Evolutionary conservation across 768 basidiomycete genomes (phyloP).

Genomic region (Amylocystis lapponica): DNA sequence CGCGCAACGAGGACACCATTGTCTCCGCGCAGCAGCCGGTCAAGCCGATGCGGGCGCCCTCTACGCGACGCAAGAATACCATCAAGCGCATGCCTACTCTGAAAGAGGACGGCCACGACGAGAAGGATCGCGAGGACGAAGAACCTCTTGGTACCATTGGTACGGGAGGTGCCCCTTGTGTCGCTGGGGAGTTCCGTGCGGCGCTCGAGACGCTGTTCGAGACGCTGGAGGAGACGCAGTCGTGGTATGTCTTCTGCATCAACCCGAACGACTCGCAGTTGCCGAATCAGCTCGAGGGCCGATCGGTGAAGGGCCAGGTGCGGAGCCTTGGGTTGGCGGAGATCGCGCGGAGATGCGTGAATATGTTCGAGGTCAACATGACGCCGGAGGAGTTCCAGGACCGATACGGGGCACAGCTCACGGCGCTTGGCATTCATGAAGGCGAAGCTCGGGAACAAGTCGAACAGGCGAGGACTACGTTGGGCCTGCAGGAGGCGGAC

Average conservation of each 20-base stretch:
- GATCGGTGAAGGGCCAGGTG: constrained; percentile 90
- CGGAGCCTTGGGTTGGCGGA: constrained; percentile 74
- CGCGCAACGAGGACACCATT: constrained; percentile 90
- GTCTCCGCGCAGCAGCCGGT: constrained; percentile 91
- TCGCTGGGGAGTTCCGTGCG: constrained; percentile 83
- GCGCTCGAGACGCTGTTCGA: constrained; percentile 84
- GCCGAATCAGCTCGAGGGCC: constrained; percentile 89
- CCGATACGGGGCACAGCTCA: constrained; percentile 69
- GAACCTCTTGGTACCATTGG: constrained; percentile 25
- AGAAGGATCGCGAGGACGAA: constrained; percentile 46
- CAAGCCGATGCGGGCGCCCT: constrained; percentile 92
- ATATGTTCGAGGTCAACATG: constrained; percentile 80
- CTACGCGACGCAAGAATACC: constrained; percentile 76
- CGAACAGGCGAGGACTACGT: constrained; percentile 48
- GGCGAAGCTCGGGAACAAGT: constrained; percentile 56
- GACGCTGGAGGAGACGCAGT: constrained; percentile 83
- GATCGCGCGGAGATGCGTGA: constrained; percentile 60
- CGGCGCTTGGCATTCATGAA: constrained; percentile 48
- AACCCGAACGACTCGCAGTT: constrained; percentile 95
- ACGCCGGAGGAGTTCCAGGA: constrained; percentile 82
- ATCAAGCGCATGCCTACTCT: constrained; percentile 57
- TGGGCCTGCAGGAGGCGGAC: constrained; percentile 62
- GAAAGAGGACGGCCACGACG: constrained; percentile 40
- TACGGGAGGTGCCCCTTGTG: constrained; percentile 49
- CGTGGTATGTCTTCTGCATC: constrained; percentile 90